Conservation (phyloP, 192 early-diverging fungal species). For the Coemansia sp. region DNA sequence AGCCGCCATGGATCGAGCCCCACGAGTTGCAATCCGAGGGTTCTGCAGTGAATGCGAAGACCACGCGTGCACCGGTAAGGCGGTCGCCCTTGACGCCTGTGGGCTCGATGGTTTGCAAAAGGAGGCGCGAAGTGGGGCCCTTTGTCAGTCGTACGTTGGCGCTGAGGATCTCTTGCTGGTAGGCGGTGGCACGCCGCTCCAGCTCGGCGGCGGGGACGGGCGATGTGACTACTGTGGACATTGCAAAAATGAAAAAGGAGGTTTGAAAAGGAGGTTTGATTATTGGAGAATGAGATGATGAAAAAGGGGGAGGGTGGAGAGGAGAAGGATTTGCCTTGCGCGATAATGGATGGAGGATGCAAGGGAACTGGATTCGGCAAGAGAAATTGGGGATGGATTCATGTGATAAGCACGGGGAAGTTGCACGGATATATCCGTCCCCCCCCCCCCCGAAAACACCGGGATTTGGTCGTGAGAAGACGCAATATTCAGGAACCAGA, state of each 20-base stretch:
- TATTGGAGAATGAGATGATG: no score
- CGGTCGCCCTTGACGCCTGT: slow-evolving; percentile 38
- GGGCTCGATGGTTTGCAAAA: slow-evolving; percentile 32
- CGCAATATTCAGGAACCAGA: no score
- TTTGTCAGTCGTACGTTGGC: slow-evolving; percentile 44
- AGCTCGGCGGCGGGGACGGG: slow-evolving; percentile 29
- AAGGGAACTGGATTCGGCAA: not conserved
- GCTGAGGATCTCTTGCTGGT: slow-evolving; percentile 31
- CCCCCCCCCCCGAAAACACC: no score
- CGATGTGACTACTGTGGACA: not conserved
- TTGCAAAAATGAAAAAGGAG: not conserved
- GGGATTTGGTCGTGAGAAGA: no score
- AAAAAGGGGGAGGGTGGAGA: not conserved
- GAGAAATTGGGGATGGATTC: not conserved
- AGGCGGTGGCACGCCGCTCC: slow-evolving; percentile 19
- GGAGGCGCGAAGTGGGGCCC: slow-evolving; percentile 38
- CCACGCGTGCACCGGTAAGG: slow-evolving; percentile 30
- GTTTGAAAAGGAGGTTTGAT: not conserved
- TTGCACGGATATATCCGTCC: no score
- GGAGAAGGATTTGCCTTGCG: not conserved
- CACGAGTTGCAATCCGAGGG: slow-evolving; percentile 50
- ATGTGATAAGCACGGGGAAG: not conserved
- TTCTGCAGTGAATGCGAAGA: slow-evolving; percentile 30
- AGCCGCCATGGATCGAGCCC: slow-evolving; percentile 55
- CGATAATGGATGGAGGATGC: not conserved